Base-by-base conservation (phyloP, 805 yeast genomes). In the Nakazawaea siamensis region DNA sequence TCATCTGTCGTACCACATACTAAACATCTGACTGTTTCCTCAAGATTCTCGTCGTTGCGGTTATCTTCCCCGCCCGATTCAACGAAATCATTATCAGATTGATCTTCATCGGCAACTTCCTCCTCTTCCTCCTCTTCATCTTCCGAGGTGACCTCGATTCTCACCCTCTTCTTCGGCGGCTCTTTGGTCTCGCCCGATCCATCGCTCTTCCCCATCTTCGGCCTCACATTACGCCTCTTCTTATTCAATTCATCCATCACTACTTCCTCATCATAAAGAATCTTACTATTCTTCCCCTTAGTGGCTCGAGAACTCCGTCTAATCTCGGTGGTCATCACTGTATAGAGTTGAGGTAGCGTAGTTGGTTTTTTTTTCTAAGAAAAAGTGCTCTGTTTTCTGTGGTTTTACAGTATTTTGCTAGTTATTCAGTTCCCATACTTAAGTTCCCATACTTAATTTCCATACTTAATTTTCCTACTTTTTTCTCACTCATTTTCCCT, bases 1-100 rank as follows among this genome's bases (percentile, higher is more conserved):
- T 57, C 65, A 37, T 71, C 73, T 15, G 64, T 70, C 2, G 81
- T 61, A 2, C 79, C 80, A 54, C 87, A 80, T 0, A 72, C 76
- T 1, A 64, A 52, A 51, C 88, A 80, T 18, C 73, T 58, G 2
- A 79, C 77, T 20, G 51, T 58, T 17, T 61, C 80, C 18, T 58
- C 62, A 18, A 61, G 61, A 29, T 50, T 58, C 12, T 56, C 51
- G 5, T 43, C 45, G 17, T 27, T 33, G 27, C 38, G 15, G 17
- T 20, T 37, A 18, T n/a, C 16, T 13, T 28, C 33, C n/a, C 7
- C 5, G 20, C 16, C 34, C 9, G 33, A 17, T 5, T 18, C 34
- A 5, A 27, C 24, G 24, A 37, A 41, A 4, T 43, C 50, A 17
- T 49, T 52, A 12, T 46, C 50, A 12, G 43, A 48, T 15, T 43